A percentile compares a stretch with the other conserved stretches of the same genome.
Conservation (phyloP, 1,284 basidiomycete species). For the Heterobasidion occidentale region DNA sequence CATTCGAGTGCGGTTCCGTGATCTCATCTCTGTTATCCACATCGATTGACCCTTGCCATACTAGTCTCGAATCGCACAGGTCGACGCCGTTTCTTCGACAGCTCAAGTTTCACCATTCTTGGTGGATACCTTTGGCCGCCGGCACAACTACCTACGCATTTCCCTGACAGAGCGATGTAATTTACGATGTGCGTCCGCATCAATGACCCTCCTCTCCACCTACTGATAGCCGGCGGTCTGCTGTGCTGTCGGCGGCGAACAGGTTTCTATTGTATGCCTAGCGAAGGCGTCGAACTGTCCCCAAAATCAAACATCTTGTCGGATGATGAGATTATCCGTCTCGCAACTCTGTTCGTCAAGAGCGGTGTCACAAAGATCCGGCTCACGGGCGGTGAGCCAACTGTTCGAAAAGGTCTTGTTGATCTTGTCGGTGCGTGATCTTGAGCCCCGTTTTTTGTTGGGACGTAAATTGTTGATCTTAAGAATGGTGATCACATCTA, state of each 20-base stretch:
- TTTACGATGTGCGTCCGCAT: conserved; percentile 57
- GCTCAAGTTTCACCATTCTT: conserved; percentile 37
- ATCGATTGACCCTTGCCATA: not conserved
- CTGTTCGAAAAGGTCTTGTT: conserved; percentile 70
- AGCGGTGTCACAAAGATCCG: conserved; percentile 83
- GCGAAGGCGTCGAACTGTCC: conserved; percentile 71
- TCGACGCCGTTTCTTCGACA: conserved; percentile 36
- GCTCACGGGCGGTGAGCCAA: conserved; percentile 85
- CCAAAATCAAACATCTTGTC: conserved; percentile 65
- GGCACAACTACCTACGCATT: conserved; percentile 80
- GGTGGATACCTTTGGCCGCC: conserved; percentile 61
- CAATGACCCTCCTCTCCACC: not conserved
- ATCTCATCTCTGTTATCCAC: not conserved
- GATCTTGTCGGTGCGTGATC: conserved; percentile 57
- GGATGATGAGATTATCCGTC: conserved; percentile 67
- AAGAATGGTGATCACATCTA: conserved; percentile 17
- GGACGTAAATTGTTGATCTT: not conserved
- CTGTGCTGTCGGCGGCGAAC: not conserved
- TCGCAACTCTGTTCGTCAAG: conserved; percentile 74
- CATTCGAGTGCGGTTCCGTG: not conserved
- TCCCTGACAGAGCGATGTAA: conserved; percentile 86
- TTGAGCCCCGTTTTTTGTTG: not conserved
- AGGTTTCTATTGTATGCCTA: conserved; percentile 92
- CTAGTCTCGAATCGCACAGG: conserved; percentile 30
- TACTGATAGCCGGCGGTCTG: not conserved